Evolutionary conservation across 208 protist species (phyloP), one percentile per base, ranked within the genome.

Genomic region (Leishmania gerbilli): DNA sequence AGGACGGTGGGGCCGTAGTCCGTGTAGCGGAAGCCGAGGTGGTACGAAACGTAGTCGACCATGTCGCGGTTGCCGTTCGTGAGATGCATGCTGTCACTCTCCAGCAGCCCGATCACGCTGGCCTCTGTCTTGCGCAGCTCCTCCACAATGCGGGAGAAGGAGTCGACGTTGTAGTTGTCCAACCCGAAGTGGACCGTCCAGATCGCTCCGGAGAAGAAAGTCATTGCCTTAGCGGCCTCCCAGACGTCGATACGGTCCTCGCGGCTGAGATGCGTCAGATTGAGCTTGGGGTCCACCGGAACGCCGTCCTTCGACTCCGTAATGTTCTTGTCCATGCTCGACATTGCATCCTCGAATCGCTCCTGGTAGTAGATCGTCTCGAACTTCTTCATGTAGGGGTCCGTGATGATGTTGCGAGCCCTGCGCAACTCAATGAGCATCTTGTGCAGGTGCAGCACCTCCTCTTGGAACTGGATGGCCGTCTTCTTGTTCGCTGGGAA

Each of bases 161-260:
- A 94, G 83, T 96, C 93, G 17, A 93, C 91, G 83, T 96, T 93
- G 75, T 45, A 86, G 85, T 95, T 95, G 83, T 96, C 93, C 17
- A 95, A 82, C 1, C 60, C 91, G 83, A 96, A 96, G 83, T 95
- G 93, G 0, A 95, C 87, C 34, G 93, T 96, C 89, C 90, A 96
- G 84, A 96, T 95, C 80, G 91, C 84, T n/a, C 91, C 93, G 11
- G 89, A 92, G 72, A 95, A 93, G 77, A 89, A 89, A 17, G 90
- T 93, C 89, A 95, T 90, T 3, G 88, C 90, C 77, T 91, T 79
- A 3, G 93, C 93, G 2, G 91, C 93, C 6, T 87, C 71, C 86
- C 89, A 95, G 15, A 96, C 85, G 13, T 90, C 89, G 0, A 56
- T 17, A 74, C 88, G 79, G 37, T 91, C 76, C 13, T 77, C 82